A percentile compares a stretch with the other conserved stretches of the same genome.
Conservation (phyloP, 148 eudicot species). For the Spergularia marina region DNA sequence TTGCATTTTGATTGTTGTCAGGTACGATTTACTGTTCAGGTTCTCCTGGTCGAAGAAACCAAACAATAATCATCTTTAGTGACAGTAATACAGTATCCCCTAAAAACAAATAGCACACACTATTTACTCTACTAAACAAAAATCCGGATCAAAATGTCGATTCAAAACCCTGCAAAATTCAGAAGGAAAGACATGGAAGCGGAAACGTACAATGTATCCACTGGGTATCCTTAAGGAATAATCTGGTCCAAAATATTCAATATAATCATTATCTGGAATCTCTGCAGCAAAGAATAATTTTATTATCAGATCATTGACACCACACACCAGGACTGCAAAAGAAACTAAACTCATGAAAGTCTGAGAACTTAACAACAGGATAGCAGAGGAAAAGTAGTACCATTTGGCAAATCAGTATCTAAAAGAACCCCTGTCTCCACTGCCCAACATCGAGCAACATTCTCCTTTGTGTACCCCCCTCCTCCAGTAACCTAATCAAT, state of each 20-base stretch:
- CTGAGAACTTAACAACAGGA: neutral
- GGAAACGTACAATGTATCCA: conserved; percentile 61
- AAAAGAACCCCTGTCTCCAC: conserved; percentile 91
- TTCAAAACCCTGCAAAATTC: neutral
- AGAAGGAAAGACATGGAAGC: neutral
- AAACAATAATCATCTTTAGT: neutral
- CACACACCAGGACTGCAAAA: neutral
- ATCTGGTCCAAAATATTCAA: conserved; percentile 87
- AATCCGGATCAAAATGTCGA: neutral
- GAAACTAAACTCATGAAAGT: neutral
- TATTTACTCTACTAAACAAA: neutral
- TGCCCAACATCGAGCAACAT: conserved; percentile 99
- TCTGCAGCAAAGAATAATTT: conserved; percentile 46
- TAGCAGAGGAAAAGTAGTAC: conserved; percentile 38
- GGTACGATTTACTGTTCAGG: conserved; percentile 81
- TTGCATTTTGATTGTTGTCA: conserved; percentile 83
- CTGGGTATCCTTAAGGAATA: conserved; percentile 72
- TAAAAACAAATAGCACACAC: too few relatives aligned
- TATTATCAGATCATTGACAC: neutral
- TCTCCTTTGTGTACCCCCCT: conserved; percentile 98
- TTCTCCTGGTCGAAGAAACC: conserved; percentile 62
- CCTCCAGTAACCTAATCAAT: conserved; percentile 86
- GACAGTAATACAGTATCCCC: too few relatives aligned
- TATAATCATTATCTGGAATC: conserved; percentile 91
- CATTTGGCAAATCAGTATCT: conserved; percentile 83